Evolutionary conservation across 176 grass and related monocot genomes (phyloP).

Genomic region (Avena insularis): DNA sequence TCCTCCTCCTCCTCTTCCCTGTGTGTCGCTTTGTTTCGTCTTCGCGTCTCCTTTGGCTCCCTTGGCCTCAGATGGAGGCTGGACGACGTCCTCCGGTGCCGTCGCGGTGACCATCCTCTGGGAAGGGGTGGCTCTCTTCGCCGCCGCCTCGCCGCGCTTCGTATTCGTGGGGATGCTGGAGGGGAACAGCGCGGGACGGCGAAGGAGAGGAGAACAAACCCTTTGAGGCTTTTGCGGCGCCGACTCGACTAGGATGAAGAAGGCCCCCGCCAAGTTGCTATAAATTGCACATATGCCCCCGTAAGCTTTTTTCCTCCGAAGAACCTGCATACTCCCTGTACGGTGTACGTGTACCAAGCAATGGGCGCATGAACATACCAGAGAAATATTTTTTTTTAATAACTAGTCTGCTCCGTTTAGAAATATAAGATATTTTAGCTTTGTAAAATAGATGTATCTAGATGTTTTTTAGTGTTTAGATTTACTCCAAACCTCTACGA

Average conservation of each 20-base stretch:
- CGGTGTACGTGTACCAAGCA: no score
- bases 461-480: no score
- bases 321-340: no score
- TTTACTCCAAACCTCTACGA: no score
- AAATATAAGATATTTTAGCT: no score
- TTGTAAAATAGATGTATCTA: no score
- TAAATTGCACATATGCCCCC: no score
- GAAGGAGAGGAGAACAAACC: background rate
- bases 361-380: no score
- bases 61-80: constrained; percentile 15
- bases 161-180: background rate
- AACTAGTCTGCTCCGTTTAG: no score
- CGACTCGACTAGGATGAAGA: background rate
- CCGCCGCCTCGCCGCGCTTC: constrained; percentile 8
- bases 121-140: constrained; percentile 21
- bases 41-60: background rate
- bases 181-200: background rate
- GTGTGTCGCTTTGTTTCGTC: constrained; percentile 19
- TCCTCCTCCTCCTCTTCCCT: background rate
- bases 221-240: background rate
- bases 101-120: constrained; percentile 33
- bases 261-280: no score
- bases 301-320: no score
- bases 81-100: constrained; percentile 40
- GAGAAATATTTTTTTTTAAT: no score